Evolutionary conservation across 208 protist species (phyloP), one percentile per base, ranked within the genome.

Genomic region (Phytomonas sp.): DNA sequence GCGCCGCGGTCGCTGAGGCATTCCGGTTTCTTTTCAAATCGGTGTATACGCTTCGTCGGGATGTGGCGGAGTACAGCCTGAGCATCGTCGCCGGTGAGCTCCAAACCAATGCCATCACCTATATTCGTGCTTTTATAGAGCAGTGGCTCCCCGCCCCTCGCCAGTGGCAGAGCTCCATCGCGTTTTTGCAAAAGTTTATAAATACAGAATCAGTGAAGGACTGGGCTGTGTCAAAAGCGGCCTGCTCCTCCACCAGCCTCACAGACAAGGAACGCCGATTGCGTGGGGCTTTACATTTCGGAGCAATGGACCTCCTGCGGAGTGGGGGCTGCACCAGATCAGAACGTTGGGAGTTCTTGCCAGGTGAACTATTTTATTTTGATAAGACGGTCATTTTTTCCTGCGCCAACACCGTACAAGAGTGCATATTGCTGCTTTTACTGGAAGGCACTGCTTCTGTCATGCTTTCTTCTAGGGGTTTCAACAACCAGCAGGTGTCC

Each of bases 321-420:
- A 91, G 85, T 67, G 80, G 77, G 36, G 63, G 73, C 42, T 65
- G 75, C 59, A 84, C 76, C 40, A 75, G 70, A 36, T 64, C 79
- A 16, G 74, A 90, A 74, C 84, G 89, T 30, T 94, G 89, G 87
- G 79, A 78, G 10, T 72, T 83, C 32, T 77, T 89, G 36, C 89
- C 89, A 11, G 73, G 76, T 11, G 86, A 94, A 71, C 78, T 79
- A 23, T 85, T 94, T 61, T 92, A 85, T 74, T 91, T 94, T 83
- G 89, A 94, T 62, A 91, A 91, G 76, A 60, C 73, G 34, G 64
- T 83, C 61, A 73, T 94, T 59, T 94, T 94, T 74, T 73, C 79
- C 37, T 84, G 78, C n/a, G 82, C 89, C 40, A 94, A 94, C 76
- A 74, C 85, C 0, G 86, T 94, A 33, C 89, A 94, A 77, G 83